Evolutionary conservation across 441 rosid species (phyloP).

Genomic region (Pelargonium fulgidum): DNA sequence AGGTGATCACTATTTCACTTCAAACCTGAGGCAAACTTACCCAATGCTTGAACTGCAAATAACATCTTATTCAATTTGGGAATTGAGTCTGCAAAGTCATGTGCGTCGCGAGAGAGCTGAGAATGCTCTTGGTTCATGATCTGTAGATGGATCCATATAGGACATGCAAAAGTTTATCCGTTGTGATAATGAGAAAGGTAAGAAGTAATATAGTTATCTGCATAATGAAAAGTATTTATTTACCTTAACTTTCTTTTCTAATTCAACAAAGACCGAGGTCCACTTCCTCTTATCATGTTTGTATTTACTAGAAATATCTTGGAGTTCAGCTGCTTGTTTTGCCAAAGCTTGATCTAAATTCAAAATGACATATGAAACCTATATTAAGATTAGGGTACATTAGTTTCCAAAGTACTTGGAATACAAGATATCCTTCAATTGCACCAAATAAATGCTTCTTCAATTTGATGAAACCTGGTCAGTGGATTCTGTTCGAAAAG

Average conservation of each 20-base stretch:
- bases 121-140: slow-evolving; percentile 71
- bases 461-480: neutral
- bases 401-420: neutral
- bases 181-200: neutral
- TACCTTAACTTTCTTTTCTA: slow-evolving; percentile 26
- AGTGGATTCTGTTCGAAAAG: neutral
- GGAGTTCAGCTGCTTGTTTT: slow-evolving; percentile 9
- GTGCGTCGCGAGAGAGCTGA: slow-evolving; percentile 64
- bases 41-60: slow-evolving; percentile 68
- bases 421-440: neutral
- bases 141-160: slow-evolving; percentile 31
- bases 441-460: neutral
- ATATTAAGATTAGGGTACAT: neutral
- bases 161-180: neutral
- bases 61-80: slow-evolving; percentile 73
- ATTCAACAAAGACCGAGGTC: slow-evolving; percentile 15
- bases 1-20: neutral
- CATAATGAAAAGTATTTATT: slow-evolving; percentile 7
- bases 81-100: slow-evolving; percentile 63
- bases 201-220: neutral
- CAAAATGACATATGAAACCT: neutral
- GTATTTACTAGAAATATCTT: slow-evolving; percentile 18
- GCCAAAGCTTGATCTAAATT: slow-evolving; percentile 17
- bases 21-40: slow-evolving; percentile 31
- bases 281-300: slow-evolving; percentile 19